A percentile compares a stretch with the other conserved stretches of the same genome.
Conservation (phyloP, 495 filamentous ascomycete species). For the Pyrenopolyporus hunteri region DNA sequence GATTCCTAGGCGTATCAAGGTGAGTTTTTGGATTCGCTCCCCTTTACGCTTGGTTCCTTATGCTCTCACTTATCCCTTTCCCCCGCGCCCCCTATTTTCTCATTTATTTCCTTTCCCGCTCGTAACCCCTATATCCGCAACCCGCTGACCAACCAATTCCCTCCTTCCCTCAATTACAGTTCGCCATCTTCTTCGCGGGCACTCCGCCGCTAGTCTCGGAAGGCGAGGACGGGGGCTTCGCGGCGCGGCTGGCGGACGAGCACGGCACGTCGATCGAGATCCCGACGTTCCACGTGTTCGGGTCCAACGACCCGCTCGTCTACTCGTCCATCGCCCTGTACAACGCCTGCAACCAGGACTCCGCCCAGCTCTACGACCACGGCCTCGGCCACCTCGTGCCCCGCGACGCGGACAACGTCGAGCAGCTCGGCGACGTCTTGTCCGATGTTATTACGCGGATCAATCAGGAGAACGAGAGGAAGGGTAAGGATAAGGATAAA, state of each 20-base stretch:
- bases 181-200: constrained; percentile 61
- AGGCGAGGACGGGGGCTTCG: constrained; percentile 40
- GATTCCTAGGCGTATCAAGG: constrained; percentile 54
- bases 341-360: constrained; percentile 60
- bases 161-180: no score
- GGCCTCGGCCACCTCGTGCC: constrained; percentile 62
- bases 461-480: constrained; percentile 28
- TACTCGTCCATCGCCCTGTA: constrained; percentile 59
- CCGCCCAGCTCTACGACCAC: constrained; percentile 61
- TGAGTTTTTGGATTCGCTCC: no score
- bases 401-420: constrained; percentile 54
- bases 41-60: no score
- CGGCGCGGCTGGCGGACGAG: constrained; percentile 53
- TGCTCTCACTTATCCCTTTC: background rate
- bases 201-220: constrained; percentile 58
- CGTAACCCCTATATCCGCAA: background rate
- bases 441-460: constrained; percentile 38
- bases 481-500: no score
- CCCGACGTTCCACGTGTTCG: constrained; percentile 63
- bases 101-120: background rate
- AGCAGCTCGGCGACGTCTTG: constrained; percentile 47
- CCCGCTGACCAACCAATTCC: background rate
- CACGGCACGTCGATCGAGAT: constrained; percentile 53
- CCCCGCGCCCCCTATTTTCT: background rate
- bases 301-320: constrained; percentile 62